Evolutionary conservation across 129 eudicot genomes (phyloP).

Genomic region (Escallonia herrerae): DNA sequence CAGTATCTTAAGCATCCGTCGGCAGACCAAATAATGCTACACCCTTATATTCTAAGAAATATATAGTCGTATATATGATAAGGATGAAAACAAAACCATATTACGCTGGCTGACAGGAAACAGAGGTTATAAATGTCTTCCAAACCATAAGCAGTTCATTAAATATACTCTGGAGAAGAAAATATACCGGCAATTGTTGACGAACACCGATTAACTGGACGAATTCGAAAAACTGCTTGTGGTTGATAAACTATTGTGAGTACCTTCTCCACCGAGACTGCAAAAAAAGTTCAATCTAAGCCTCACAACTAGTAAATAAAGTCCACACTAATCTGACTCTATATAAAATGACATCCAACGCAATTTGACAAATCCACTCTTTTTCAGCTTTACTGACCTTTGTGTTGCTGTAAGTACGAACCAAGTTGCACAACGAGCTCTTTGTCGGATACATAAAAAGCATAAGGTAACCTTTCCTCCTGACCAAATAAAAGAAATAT

Average conservation of each 20-base stretch:
- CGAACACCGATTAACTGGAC: slow-evolving; percentile 54
- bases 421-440: slow-evolving; percentile 42
- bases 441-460: slow-evolving; percentile 47
- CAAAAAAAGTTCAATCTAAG: slow-evolving; percentile 1
- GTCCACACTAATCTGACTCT: neutral
- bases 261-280: slow-evolving; percentile 67
- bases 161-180: too few relatives aligned
- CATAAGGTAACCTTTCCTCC: slow-evolving; percentile 57
- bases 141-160: too few relatives aligned
- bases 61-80: too few relatives aligned
- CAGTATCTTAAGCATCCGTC: too few relatives aligned
- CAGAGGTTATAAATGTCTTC: too few relatives aligned
- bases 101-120: too few relatives aligned
- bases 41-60: too few relatives aligned
- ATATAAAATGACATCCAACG: neutral
- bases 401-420: slow-evolving; percentile 32
- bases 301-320: slow-evolving; percentile 5
- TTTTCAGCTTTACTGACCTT: slow-evolving; percentile 22
- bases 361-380: neutral
- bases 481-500: slow-evolving; percentile 21
- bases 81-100: too few relatives aligned
- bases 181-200: slow-evolving; percentile 42
- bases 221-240: slow-evolving; percentile 47
- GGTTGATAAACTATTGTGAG: slow-evolving; percentile 47
- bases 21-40: too few relatives aligned